Evolutionary conservation across 202 grass and related monocot species (phyloP).

Genomic region (Brachypodium distachyon): DNA sequence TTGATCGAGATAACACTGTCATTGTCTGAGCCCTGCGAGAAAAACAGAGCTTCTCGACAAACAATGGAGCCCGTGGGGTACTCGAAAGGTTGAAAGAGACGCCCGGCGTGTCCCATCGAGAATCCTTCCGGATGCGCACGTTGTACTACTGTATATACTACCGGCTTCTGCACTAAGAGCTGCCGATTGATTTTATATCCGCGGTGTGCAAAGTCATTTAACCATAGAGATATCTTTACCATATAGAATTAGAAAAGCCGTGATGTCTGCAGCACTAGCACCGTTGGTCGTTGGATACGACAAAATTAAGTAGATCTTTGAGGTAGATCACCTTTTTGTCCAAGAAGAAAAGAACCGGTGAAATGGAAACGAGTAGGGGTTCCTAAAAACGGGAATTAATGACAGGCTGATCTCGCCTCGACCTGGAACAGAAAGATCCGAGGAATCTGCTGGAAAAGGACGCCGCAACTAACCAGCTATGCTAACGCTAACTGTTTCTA

Average conservation of each 20-base stretch:
- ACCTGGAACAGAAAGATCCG: neutral
- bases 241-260: neutral
- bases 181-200: neutral
- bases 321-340: neutral
- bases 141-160: neutral
- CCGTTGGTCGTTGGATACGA: neutral
- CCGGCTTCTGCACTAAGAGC: neutral
- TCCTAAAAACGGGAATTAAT: neutral
- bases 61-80: neutral
- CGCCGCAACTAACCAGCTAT: neutral
- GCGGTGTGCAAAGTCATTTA: neutral
- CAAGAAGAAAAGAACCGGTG: neutral
- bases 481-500: neutral
- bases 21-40: neutral
- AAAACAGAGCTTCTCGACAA: neutral
- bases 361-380: neutral
- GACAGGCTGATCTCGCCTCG: neutral
- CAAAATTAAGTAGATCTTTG: neutral
- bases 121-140: neutral
- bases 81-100: neutral
- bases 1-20: neutral
- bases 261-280: neutral
- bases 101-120: neutral
- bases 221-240: neutral
- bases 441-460: constrained; percentile 12